Base-by-base conservation (phyloP, 352 stramenopile genomes). In the Globisporangium lucens region DNA sequence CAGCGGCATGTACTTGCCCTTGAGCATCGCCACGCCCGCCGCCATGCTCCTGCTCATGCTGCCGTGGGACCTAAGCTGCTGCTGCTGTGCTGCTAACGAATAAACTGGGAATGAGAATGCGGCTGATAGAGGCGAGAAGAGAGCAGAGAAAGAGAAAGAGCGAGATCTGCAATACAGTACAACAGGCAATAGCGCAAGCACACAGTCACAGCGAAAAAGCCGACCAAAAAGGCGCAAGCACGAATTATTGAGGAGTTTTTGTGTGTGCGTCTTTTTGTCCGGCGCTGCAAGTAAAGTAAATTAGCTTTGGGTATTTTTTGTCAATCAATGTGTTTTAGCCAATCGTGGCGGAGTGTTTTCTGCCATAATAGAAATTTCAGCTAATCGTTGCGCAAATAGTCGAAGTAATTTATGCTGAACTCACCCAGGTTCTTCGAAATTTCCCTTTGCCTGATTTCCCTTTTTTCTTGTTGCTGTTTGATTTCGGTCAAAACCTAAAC, bases 1-100 rank as follows among this genome's bases (percentile, higher is more conserved):
- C 62, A 95, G 75, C 56, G 88, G 88, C 85, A 95, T 91, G 72
- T 94, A 94, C 75, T 95, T 95, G 80, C 70, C 80, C 76, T 91
- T 91, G 61, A 83, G 63, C 65, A 85, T 69, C 56, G 67, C 65
- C 51, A 75, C 76, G 64, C 76, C 77, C 58, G 51, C 47, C 57
- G 47, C n/a, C 56, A 49, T 61, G 49, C 15, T 38, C 62, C 35
- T 43, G 55, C 30, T 60, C 55, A 60, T 60, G 27, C 36, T 46
- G 36, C 36, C 36, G 10, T 43, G 9, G 36, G 36, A n/a, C 20
- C 20, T 51, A 12, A 27, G 4, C n/a, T 38, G 20, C 22, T 30
- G 7, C 12, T 35, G 24, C 22, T 33, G 20, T 51, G 56, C 15
- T 9, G 30, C n/a, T 33, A 51, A n/a, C 17, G 43, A 51, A 51